A percentile compares a stretch with the other conserved stretches of the same genome.
phyloP scores from a whole-genome alignment of 2,329 filamentous ascomycete genomes.

The Fusarium succisae region DNA sequence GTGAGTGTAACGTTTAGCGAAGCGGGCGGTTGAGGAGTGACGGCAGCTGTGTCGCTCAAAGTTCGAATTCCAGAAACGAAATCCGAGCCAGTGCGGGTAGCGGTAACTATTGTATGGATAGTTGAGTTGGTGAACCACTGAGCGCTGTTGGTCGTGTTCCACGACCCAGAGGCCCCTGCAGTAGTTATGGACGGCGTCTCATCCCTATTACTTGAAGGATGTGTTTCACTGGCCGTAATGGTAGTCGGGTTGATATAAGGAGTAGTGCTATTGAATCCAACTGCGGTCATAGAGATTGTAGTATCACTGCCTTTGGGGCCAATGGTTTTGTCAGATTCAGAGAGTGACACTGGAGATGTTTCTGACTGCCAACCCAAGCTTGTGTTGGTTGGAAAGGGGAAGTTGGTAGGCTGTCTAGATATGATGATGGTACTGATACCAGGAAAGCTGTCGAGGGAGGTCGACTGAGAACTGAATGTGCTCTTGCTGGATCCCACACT shows the following conservation, averaged over 20 bases:
- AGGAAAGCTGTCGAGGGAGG: slow-evolving; percentile 1
- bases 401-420: slow-evolving; percentile 8
- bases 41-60: not conserved
- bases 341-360: not conserved
- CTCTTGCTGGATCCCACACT: not conserved
- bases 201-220: not conserved
- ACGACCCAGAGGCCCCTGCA: not conserved
- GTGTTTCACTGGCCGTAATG: not conserved
- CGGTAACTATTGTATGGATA: not conserved
- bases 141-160: slow-evolving; percentile 6
- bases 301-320: not conserved
- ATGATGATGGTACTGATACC: slow-evolving; percentile 15
- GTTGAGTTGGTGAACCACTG: slow-evolving; percentile 14
- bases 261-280: slow-evolving; percentile 14
- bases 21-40: slow-evolving; percentile 6
- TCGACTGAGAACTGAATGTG: not conserved
- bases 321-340: not conserved
- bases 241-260: slow-evolving; percentile 32
- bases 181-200: not conserved
- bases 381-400: slow-evolving; percentile 28
- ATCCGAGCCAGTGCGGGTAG: slow-evolving; percentile 3
- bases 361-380: slow-evolving; percentile 16
- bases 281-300: not conserved
- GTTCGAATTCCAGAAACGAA: not conserved
- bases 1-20: slow-evolving; percentile 13